A percentile compares a stretch with the other conserved stretches of the same genome.
Conservation (phyloP, 768 basidiomycete species). For the Rhodotorula taiwanensis region DNA sequence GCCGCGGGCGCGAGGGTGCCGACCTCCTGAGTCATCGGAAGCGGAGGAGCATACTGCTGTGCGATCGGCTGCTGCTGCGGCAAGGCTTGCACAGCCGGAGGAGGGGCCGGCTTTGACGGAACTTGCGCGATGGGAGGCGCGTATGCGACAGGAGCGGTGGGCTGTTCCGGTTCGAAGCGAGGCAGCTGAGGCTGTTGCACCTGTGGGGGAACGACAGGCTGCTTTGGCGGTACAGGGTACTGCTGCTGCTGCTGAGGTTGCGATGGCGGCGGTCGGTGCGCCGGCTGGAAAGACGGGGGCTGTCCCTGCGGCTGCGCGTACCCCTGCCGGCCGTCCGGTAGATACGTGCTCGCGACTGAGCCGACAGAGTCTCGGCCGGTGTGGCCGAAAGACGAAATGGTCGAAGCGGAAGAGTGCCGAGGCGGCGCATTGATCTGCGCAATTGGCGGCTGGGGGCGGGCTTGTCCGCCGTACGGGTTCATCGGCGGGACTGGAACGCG, state of each 20-base stretch:
- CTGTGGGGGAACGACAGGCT: background rate
- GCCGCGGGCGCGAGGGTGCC: slow-evolving; percentile 3
- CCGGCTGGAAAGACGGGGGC: slow-evolving; percentile 19
- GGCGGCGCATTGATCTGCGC: slow-evolving; percentile 25
- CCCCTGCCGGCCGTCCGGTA: slow-evolving; percentile 13
- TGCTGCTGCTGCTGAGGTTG: slow-evolving; percentile 14
- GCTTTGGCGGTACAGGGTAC: slow-evolving; percentile 8
- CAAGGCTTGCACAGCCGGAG: slow-evolving; percentile 39
- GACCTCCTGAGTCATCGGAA: no score
- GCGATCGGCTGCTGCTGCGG: slow-evolving; percentile 10
- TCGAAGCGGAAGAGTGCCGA: slow-evolving; percentile 31
- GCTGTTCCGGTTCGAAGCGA: slow-evolving; percentile 44
- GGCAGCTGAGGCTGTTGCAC: slow-evolving; percentile 7
- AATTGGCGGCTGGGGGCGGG: slow-evolving; percentile 3
- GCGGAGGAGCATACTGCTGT: slow-evolving; percentile 6
- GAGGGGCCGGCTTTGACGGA: slow-evolving; percentile 11
- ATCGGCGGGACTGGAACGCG: slow-evolving; percentile 32
- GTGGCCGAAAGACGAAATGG: slow-evolving; percentile 24
- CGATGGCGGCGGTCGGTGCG: background rate
- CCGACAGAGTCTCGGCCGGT: slow-evolving; percentile 36
- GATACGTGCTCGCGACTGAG: slow-evolving; percentile 18
- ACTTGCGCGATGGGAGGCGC: background rate
- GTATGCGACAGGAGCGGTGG: no score
- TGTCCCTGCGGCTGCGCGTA: slow-evolving; percentile 25
- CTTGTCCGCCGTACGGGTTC: slow-evolving; percentile 17